Base-by-base conservation (phyloP, 2,329 filamentous ascomycete species). In the Chaetoscypha palmicola region DNA sequence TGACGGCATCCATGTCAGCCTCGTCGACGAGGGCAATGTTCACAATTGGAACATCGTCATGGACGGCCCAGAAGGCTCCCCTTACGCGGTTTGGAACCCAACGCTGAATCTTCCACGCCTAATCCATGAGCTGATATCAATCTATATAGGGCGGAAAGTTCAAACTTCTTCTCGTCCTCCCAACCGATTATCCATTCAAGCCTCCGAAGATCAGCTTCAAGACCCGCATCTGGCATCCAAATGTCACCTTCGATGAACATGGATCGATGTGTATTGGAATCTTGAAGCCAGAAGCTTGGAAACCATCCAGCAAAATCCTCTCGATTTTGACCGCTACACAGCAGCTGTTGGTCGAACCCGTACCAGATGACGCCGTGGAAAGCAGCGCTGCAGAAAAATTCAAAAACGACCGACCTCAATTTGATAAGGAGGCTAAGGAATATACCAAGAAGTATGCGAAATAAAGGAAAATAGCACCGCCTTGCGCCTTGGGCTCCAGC, bases 201-300 rank as follows among this genome's bases (percentile, higher is more conserved):
- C 80, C 82, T 5, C 82, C 82, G 3, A 74, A 75, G 41, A 71
- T 86, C 54, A 74, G 70, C 58, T 86, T 86, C 70, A 73, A 72
- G 48, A 86, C 82, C 37, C 84, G 84, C 57, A 82, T 86, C 64
- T 87, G 84, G 68, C 83, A 87, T 62, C 83, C 83, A 1, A 87
- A 87, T 58, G 77, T 87, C 45, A 79, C 75, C 57, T 85, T 84
- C 65, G 81, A 85, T 55, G 80, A 84, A 58, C 81, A 83, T 54
- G 83, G 83, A 28, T 77, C 73, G 51, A 86, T 87, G 80, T 87
- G 83, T 59, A 68, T 87, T 42, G 83, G 81, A 19, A 80, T 86
- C 68, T 69, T 87, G 43, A 77, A 81, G 44, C 66, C 76, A 2
- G 81, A 86, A 41, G 75, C 81, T 56, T 87, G 83, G 83, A 87